Evolutionary conservation across 2,329 filamentous ascomycete species (phyloP), one percentile per base, ranked within the genome.

Genomic region (Zymoseptoria tritici): DNA sequence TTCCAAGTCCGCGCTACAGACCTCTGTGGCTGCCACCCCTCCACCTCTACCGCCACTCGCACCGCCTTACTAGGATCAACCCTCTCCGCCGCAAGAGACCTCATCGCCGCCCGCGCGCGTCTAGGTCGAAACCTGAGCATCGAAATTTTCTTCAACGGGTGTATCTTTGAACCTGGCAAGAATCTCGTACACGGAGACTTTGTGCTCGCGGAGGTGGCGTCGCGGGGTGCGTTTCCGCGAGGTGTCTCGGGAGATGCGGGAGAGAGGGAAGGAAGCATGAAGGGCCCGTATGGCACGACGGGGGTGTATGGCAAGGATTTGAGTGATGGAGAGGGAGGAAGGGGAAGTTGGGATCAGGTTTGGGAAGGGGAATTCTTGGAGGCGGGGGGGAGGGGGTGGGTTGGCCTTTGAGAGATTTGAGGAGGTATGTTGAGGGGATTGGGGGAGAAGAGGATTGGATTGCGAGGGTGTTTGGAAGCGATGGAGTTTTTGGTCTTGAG

Each of bases 91-190:
- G 76, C 77, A 11, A 76, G 79, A 49, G 60, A 58, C 6, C 73
- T 81, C 29, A 75, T 79, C 52, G 64, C 66, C 16, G 67, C 70
- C 4, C 76, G 76, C 26, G 71, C 72, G 3, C 72, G 70, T 2
- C 62, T 74, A 11, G 72, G 73, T 60, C 67, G 70, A 22, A 71
- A 76, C 24, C 73, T 81, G 1, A 75, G 74, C 57, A 72, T 80
- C 53, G 78, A 81, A 64, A 69, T 81, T 26, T 81, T 81, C 74
- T 80, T 80, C 66, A 77, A 77, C 2, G 78, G 79, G 60, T 78
- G 75, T 70, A 80, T 81, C 64, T 81, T 81, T 67, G 77, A 80
- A 59, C 78, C 78, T 0, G 74, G 74, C 53, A 74, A 75, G 62
- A 65, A 70, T 16, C 67, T 77, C 11, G 79, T 80, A 9, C 79